Evolutionary conservation across 108 stramenopile genomes (phyloP).

Genomic region (Nitzschia sp.): DNA sequence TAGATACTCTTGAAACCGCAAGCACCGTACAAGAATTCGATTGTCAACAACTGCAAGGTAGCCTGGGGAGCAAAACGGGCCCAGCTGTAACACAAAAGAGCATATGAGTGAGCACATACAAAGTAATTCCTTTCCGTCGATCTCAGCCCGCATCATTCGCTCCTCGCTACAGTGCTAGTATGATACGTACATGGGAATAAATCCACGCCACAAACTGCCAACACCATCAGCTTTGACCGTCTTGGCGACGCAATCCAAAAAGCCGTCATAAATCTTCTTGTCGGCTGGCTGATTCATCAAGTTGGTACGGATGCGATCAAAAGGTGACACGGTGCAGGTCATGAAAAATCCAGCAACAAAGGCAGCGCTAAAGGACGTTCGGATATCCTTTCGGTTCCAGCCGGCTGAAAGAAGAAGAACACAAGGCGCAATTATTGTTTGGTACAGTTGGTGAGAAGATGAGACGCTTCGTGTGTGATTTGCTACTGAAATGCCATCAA

Average conservation of each 20-base stretch:
- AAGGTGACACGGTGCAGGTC: conserved; percentile 84
- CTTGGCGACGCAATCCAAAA: conserved; percentile 76
- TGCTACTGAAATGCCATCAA: background rate
- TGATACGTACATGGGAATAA: conserved; percentile 72
- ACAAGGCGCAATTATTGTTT: background rate
- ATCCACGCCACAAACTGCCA: conserved; percentile 78
- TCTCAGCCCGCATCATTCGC: no score
- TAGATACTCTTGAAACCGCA: conserved; percentile 83
- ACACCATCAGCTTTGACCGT: conserved; percentile 74
- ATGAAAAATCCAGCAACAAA: conserved; percentile 91
- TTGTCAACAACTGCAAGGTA: conserved; percentile 83
- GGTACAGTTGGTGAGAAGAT: no score
- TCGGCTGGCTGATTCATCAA: conserved; percentile 90
- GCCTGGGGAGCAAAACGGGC: conserved; percentile 90
- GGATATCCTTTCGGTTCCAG: conserved; percentile 75
- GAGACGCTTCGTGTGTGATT: background rate
- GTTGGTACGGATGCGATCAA: conserved; percentile 61
- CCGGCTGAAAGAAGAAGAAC: conserved; percentile 45
- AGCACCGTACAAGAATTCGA: conserved; percentile 73
- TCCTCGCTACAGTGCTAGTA: no score
- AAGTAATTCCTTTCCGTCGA: no score
- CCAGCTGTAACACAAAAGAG: conserved; percentile 38
- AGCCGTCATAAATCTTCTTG: conserved; percentile 77
- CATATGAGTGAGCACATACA: no score
- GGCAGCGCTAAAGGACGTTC: conserved; percentile 64